A percentile compares a stretch with the other conserved stretches of the same genome.
These are phyloP conservation scores for Pistacia integerrima DNA, from an alignment of 345 rosid genomes.

Conservation along the genomic window DNA sequence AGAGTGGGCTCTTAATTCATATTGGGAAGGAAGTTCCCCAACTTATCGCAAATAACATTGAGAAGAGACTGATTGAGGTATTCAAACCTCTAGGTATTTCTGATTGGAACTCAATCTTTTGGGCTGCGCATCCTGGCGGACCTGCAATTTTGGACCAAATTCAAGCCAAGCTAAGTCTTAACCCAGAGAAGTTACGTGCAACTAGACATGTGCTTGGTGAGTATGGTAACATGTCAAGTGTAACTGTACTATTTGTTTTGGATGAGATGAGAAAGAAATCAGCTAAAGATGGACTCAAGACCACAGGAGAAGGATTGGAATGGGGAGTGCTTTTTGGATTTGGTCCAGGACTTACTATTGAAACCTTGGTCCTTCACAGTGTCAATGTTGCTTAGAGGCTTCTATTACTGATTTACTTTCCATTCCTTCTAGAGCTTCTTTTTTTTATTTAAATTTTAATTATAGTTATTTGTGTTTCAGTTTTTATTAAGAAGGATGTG, in stretches of 20 bases:
- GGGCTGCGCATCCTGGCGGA: slow-evolving; percentile 50
- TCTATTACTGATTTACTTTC: neutral
- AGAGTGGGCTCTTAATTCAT: slow-evolving; percentile 42
- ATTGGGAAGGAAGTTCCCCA: slow-evolving; percentile 39
- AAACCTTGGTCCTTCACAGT: slow-evolving; percentile 48
- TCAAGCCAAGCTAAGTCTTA: slow-evolving; percentile 32
- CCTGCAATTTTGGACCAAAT: slow-evolving; percentile 44
- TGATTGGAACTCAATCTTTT: slow-evolving; percentile 55
- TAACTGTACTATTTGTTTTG: slow-evolving; percentile 39
- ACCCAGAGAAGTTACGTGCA: slow-evolving; percentile 33
- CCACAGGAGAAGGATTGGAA: slow-evolving; percentile 50
- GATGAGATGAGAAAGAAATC: slow-evolving; percentile 51
- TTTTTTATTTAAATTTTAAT: neutral
- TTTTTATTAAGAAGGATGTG: too few species aligned
- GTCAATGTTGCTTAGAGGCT: slow-evolving; percentile 3
- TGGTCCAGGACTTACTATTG: slow-evolving; percentile 50
- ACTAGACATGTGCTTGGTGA: slow-evolving; percentile 36
- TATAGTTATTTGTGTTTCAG: too few species aligned
- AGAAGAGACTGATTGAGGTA: slow-evolving; percentile 35
- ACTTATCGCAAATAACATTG: slow-evolving; percentile 37
- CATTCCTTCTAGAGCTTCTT: neutral
- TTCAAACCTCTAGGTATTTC: slow-evolving; percentile 42
- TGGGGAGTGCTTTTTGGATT: slow-evolving; percentile 54
- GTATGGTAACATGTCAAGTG: slow-evolving; percentile 48
- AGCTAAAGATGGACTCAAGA: slow-evolving; percentile 22